Base-by-base conservation (phyloP, 2,329 filamentous ascomycete species). In the Ophiostoma sp. region DNA sequence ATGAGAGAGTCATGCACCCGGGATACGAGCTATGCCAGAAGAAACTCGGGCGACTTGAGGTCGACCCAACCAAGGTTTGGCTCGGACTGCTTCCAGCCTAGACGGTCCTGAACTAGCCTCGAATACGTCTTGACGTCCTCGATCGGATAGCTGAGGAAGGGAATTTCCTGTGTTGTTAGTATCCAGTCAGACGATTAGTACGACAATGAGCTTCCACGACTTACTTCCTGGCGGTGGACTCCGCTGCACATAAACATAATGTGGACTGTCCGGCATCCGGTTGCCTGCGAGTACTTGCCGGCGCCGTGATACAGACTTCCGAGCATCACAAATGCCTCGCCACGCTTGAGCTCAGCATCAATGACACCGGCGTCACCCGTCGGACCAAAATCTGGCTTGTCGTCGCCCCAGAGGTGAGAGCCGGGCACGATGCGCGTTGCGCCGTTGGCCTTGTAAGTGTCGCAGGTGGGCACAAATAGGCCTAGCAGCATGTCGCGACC, bases 231-330 rank as follows among this genome's bases (percentile, higher is more conserved):
- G 31, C 62, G 62, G 20, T 65, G 62, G 17, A 65, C 33, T 7
- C 62, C 62, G 33, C 62, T 65, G 62, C 62, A 65, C 62, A 65
- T 65, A 17, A 65, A 65, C 62, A 65, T 65, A 13, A 65, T 65
- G 62, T 65, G 62, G 17, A 65, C 62, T 13, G 62, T 65, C 1
- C 62, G 62, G 62, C 62, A 65, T 10, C 62, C 62, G 6, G 62
- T 39, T 8, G 33, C 23, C 20, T 36, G 62, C 10, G 62, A 65
- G 17, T 65, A 65, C 33, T 65, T 23, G 62, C 62, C 62, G 62
- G 62, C 33, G 62, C 62, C 62, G 62, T 65, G 62, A 4, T 36
- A 65, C 6, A 65, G 62, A 23, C 62, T 65, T 20, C 33, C 33
- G 2, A 65, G 62, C 62, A 65, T 65, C 17, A 65, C 20, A 23